These are phyloP conservation scores for Candida cerambycidarum DNA, from an alignment of 805 yeast species.

Conservation along the genomic window DNA sequence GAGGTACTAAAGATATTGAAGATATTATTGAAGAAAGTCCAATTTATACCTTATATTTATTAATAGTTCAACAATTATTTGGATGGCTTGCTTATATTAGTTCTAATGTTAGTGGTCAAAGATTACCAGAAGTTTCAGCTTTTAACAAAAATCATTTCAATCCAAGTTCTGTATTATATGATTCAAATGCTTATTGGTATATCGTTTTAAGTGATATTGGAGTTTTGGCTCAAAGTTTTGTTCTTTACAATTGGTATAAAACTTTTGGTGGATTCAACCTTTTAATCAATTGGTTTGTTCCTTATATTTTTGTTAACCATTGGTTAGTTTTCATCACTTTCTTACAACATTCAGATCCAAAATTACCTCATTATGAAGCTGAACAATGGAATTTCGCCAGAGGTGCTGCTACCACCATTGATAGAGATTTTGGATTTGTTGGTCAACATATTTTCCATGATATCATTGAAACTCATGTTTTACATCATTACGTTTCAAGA, in stretches of 20 bases:
- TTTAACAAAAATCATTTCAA: conserved; percentile 65
- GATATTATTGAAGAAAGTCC: conserved; percentile 78
- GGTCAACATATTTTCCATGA: conserved; percentile 83
- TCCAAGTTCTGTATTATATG: conserved; percentile 75
- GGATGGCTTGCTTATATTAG: conserved; percentile 73
- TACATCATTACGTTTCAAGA: conserved; percentile 80
- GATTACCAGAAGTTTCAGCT: conserved; percentile 44
- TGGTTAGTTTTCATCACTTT: conserved; percentile 87
- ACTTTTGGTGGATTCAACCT: conserved; percentile 63
- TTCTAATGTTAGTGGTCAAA: conserved; percentile 70
- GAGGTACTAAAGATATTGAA: conserved; percentile 39
- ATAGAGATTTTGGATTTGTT: conserved; percentile 77
- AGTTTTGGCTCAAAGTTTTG: conserved; percentile 49
- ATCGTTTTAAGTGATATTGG: conserved; percentile 76
- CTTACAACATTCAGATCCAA: conserved; percentile 79
- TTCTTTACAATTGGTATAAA: conserved; percentile 60
- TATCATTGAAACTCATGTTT: conserved; percentile 86
- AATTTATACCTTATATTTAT: conserved; percentile 52
- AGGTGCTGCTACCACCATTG: conserved; percentile 89
- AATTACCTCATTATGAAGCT: conserved; percentile 77
- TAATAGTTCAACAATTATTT: conserved; percentile 68
- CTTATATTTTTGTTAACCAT: conserved; percentile 80
- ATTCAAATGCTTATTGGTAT: conserved; percentile 68
- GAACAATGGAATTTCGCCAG: conserved; percentile 80
- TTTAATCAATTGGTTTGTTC: conserved; percentile 69